Percentiles rank a stretch among this genome's conserved stretches.
Evolutionary conservation across 2,329 filamentous ascomycete genomes (phyloP).

Genomic region (Aspergillus sp.): DNA sequence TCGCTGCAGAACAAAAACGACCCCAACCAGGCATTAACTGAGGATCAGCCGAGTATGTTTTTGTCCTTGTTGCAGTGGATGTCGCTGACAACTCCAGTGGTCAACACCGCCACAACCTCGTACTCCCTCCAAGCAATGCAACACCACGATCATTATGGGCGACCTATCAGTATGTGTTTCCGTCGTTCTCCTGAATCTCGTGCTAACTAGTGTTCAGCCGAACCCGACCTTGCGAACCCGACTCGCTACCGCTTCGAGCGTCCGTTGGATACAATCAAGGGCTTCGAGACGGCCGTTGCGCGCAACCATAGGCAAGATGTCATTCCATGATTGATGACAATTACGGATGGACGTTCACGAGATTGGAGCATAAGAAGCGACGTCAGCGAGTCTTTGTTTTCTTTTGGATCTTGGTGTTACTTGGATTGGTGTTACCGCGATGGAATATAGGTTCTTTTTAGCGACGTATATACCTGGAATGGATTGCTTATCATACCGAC

Average conservation of each 20-base stretch:
- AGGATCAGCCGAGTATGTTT: slow-evolving; percentile 71
- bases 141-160: slow-evolving; percentile 67
- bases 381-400: not conserved
- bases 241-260: slow-evolving; percentile 80
- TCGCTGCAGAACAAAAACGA: slow-evolving; percentile 67
- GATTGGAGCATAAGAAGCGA: not conserved
- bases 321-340: slow-evolving; percentile 5
- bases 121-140: slow-evolving; percentile 62
- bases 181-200: not conserved
- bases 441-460: no score
- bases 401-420: not conserved
- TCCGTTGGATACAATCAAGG: slow-evolving; percentile 81
- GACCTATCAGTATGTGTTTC: slow-evolving; percentile 57
- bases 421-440: not conserved
- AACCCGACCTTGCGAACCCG: slow-evolving; percentile 84
- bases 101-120: slow-evolving; percentile 29
- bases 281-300: slow-evolving; percentile 83
- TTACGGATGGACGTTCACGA: slow-evolving; percentile 1
- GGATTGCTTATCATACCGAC: no score
- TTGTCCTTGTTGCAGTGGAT: not conserved
- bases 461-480: no score
- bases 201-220: slow-evolving; percentile 47
- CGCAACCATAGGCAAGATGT: slow-evolving; percentile 43
- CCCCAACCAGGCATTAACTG: slow-evolving; percentile 71
- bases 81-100: slow-evolving; percentile 13